Evolutionary conservation across 257 asterid genomes (phyloP), one percentile per base, ranked within the genome.

Genomic region (Solanum chilense): DNA sequence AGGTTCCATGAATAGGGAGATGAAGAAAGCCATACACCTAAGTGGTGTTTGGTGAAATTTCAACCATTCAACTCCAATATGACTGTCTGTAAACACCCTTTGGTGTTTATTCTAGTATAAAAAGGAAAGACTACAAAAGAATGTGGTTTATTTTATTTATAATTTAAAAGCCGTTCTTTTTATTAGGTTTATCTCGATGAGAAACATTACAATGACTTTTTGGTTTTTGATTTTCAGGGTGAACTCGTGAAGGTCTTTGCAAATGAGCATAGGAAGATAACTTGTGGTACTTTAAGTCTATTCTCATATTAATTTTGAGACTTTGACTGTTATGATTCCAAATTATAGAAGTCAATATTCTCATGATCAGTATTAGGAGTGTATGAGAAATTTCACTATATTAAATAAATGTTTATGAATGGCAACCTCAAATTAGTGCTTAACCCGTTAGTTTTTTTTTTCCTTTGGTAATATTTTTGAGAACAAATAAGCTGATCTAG

Each of bases 241-340:
- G 97, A 93, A 88, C 98, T 96, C 89, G 98, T 94, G 90, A 95
- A 91, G 93, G 98, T 94, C 90, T 97, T 96, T 42, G 96, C 99
- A 58, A 97, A 97, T 87, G 99, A 93, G 85, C 98, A 97, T 84
- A 93, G 91, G 90, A 96, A 95, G 93, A 96, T 97, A 84, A 91
- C 92, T 76, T 95, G 98, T 81, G 99, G 99, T 96, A 93, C 92
- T 84, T 39, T 35, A 78, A 82, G 76, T 76, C 85, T 49, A 83
- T 89, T 49, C 85, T 56, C 88, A 60, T 49, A 41, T 83, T 62
- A 88, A 49, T 86, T 87, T 76, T 86, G 31, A 49, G 25, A 21
- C 25, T 16, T 80, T 45, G 84, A 49, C 85, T 49, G 69, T 49
- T 81, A 14, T 76, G 60, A 77, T 49, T 81, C 69, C 45, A 49